Percentiles rank a stretch among this genome's conserved stretches.
Conservation (phyloP, 1,284 basidiomycete genomes). For the Tilletia setariae region DNA sequence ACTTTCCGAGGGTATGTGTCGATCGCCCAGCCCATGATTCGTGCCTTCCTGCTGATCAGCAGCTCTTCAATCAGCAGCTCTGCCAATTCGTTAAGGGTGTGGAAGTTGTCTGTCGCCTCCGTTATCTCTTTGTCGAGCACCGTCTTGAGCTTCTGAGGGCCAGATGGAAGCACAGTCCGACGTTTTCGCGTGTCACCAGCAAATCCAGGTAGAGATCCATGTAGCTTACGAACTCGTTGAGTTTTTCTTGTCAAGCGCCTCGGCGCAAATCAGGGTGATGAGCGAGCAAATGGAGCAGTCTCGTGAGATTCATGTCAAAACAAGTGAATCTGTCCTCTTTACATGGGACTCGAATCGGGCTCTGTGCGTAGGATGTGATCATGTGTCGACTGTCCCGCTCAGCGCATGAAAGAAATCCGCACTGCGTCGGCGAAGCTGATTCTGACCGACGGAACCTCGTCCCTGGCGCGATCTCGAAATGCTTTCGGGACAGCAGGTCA, state of each 20-base stretch:
- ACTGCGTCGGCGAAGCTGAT: conserved; percentile 73
- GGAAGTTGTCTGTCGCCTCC: conserved; percentile 65
- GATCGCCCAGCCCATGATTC: conserved; percentile 70
- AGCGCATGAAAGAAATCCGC: conserved; percentile 62
- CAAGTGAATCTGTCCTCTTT: conserved; percentile 27
- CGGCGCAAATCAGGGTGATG: conserved; percentile 89
- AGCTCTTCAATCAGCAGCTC: no score
- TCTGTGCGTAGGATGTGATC: conserved; percentile 26
- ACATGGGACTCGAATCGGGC: conserved; percentile 20
- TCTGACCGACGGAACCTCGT: conserved; percentile 71
- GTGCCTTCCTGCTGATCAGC: conserved; percentile 72
- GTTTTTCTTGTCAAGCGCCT: conserved; percentile 70
- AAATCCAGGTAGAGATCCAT: conserved; percentile 81
- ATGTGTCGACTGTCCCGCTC: conserved; percentile 59
- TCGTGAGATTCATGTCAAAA: conserved; percentile 76
- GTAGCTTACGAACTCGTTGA: conserved; percentile 58
- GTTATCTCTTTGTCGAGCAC: conserved; percentile 65
- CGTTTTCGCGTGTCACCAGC: conserved; percentile 71
- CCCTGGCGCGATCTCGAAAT: conserved; percentile 78
- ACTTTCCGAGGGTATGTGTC: conserved; percentile 76
- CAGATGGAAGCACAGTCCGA: conserved; percentile 77
- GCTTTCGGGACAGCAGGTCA: conserved; percentile 80
- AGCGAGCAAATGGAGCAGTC: conserved; percentile 79
- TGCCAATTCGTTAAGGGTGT: conserved; percentile 81
- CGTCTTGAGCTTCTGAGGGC: conserved; percentile 78